Percentiles rank a stretch among this genome's conserved stretches.
These are phyloP conservation scores for Aurinia saxatilis DNA, from an alignment of 345 rosid species.

Conservation along the genomic window DNA sequence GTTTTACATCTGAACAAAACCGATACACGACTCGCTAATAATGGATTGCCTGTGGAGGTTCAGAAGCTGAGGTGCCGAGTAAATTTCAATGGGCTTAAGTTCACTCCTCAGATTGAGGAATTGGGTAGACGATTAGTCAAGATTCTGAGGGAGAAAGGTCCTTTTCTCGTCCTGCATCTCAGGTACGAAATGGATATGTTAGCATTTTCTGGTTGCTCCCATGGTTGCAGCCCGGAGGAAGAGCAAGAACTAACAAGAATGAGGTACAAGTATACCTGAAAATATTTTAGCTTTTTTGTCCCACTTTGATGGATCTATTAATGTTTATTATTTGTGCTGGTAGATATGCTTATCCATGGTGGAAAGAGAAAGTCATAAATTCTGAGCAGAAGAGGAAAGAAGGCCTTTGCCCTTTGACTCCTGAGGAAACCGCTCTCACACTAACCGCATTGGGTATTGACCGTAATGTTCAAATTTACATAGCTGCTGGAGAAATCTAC, in stretches of 20 bases:
- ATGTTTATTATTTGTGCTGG: slow-evolving; percentile 7
- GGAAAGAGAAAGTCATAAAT: slow-evolving; percentile 80
- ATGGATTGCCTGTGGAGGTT: slow-evolving; percentile 63
- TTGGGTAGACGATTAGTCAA: slow-evolving; percentile 63
- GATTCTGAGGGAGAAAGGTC: slow-evolving; percentile 76
- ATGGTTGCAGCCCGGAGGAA: slow-evolving; percentile 73
- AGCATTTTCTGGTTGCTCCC: slow-evolving; percentile 95
- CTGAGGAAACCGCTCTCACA: slow-evolving; percentile 87
- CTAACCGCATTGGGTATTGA: slow-evolving; percentile 70
- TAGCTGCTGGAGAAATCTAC: slow-evolving; percentile 95
- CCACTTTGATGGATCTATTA: background rate
- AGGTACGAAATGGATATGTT: slow-evolving; percentile 99
- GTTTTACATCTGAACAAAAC: slow-evolving; percentile 84
- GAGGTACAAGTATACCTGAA: slow-evolving; percentile 39
- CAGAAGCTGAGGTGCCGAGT: slow-evolving; percentile 92
- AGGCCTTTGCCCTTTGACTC: slow-evolving; percentile 94
- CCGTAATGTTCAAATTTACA: slow-evolving; percentile 71
- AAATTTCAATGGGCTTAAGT: slow-evolving; percentile 72
- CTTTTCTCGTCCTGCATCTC: slow-evolving; percentile 85
- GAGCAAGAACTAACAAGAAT: slow-evolving; percentile 76
- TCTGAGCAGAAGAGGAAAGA: slow-evolving; percentile 80
- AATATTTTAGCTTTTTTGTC: slow-evolving; percentile 3
- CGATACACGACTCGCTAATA: slow-evolving; percentile 89
- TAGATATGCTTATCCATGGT: slow-evolving; percentile 86
- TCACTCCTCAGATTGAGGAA: slow-evolving; percentile 77